Evolutionary conservation across 2,329 filamentous ascomycete species (phyloP).

Genomic region (Fusarium sp.): DNA sequence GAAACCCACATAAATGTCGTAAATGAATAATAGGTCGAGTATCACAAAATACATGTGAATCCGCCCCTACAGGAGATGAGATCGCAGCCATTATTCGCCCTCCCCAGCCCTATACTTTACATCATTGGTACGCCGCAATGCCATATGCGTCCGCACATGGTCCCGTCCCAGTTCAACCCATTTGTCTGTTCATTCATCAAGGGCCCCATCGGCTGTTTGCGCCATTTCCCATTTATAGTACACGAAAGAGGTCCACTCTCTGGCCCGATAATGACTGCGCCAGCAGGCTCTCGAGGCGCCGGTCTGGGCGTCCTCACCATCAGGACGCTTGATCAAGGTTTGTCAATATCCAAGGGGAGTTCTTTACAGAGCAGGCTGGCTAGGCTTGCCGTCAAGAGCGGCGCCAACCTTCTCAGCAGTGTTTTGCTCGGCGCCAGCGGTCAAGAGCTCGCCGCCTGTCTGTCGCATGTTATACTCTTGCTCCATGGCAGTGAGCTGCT

Average conservation of each 20-base stretch:
- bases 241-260: constrained; percentile 38
- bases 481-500: constrained; percentile 98
- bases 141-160: constrained; percentile 36
- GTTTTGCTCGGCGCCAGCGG: constrained; percentile 57
- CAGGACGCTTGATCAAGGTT: constrained; percentile 21
- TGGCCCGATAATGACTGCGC: constrained; percentile 38
- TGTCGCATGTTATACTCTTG: constrained; percentile 96
- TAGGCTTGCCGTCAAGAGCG: constrained; percentile 59
- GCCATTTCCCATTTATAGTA: constrained; percentile 48
- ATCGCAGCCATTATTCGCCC: constrained; percentile 44
- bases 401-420: constrained; percentile 64
- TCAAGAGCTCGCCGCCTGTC: constrained; percentile 80
- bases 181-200: constrained; percentile 34
- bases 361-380: constrained; percentile 64
- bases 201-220: constrained; percentile 37
- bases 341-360: constrained; percentile 11
- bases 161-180: constrained; percentile 30
- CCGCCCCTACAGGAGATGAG: constrained; percentile 46
- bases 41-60: constrained; percentile 46
- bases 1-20: constrained; percentile 36
- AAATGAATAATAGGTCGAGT: constrained; percentile 39
- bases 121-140: constrained; percentile 38
- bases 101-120: constrained; percentile 42
- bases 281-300: constrained; percentile 28
- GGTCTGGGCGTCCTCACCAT: constrained; percentile 28